phyloP scores from a whole-genome alignment of 2,329 filamentous ascomycete genomes.

The Ascochyta clinopodiicola region DNA sequence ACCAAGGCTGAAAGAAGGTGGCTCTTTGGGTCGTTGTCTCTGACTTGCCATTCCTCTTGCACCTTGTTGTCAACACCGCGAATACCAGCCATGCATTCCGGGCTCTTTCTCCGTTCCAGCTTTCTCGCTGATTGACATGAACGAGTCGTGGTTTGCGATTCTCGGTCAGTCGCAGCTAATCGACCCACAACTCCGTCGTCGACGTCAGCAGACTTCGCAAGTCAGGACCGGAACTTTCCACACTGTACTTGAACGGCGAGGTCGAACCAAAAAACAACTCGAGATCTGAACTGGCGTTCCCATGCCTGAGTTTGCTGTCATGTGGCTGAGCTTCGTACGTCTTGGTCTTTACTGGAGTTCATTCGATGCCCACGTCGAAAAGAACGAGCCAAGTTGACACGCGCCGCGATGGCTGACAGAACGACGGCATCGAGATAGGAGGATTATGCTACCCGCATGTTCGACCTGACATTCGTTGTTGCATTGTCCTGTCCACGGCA shows the following conservation, averaged over 20 bases:
- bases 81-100: not conserved
- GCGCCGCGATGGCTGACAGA: not conserved
- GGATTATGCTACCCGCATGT: not conserved
- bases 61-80: not conserved
- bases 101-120: not conserved
- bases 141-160: constrained; percentile 3
- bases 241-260: not conserved
- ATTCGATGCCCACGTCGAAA: not conserved
- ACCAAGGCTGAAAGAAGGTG: not conserved
- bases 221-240: constrained; percentile 2
- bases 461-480: not conserved
- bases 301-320: not conserved
- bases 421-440: not conserved
- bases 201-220: constrained; percentile 7
- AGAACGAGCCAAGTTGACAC: not conserved
- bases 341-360: not conserved
- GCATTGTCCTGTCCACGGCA: not conserved
- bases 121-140: not conserved
- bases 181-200: constrained; percentile 3
- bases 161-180: not conserved
- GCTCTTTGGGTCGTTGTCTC: not conserved
- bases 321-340: not conserved
- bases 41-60: not conserved
- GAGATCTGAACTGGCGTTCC: not conserved
- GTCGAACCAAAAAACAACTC: not conserved